Evolutionary conservation across 1,284 basidiomycete genomes (phyloP).

Genomic region (Takashimella tepidaria): DNA sequence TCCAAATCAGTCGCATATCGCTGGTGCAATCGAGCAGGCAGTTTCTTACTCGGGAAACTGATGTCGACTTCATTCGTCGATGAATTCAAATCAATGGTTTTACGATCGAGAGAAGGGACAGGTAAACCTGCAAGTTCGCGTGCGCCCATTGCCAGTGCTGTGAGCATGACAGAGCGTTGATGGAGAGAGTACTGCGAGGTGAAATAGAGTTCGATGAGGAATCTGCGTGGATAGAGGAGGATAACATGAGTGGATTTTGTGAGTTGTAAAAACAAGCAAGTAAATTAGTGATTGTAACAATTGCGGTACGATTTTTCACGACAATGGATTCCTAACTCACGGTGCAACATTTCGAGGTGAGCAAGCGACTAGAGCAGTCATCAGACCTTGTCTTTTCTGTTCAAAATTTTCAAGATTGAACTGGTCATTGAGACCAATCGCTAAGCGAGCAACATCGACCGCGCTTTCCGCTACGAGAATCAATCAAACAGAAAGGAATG

Average conservation of each 20-base stretch:
- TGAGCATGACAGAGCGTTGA: constrained; percentile 78
- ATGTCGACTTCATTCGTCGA: constrained; percentile 24
- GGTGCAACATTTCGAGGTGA: constrained; percentile 69
- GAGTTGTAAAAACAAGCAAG: not conserved
- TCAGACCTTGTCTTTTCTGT: constrained; percentile 64
- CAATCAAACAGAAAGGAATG: not conserved
- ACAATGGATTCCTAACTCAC: constrained; percentile 53
- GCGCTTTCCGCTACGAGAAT: constrained; percentile 79
- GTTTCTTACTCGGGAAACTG: constrained; percentile 70
- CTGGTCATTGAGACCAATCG: constrained; percentile 74
- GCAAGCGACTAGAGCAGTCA: constrained; percentile 74
- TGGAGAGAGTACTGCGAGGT: constrained; percentile 80
- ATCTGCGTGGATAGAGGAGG: constrained; percentile 51
- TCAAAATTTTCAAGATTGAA: constrained; percentile 76
- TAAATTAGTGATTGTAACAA: too few species aligned
- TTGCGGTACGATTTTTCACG: too few species aligned
- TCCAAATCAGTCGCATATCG: constrained; percentile 56
- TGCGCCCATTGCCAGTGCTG: constrained; percentile 76
- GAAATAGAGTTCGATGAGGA: constrained; percentile 88
- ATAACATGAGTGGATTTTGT: constrained; percentile 2
- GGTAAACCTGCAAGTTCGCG: constrained; percentile 73
- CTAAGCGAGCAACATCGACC: constrained; percentile 67
- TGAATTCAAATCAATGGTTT: constrained; percentile 5
- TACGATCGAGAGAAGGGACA: constrained; percentile 39
- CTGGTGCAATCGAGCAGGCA: constrained; percentile 65